A percentile compares a stretch with the other conserved stretches of the same genome.
These are phyloP conservation scores for Arthroderma uncinatum DNA, from an alignment of 2,329 filamentous ascomycete species.

Conservation along the genomic window DNA sequence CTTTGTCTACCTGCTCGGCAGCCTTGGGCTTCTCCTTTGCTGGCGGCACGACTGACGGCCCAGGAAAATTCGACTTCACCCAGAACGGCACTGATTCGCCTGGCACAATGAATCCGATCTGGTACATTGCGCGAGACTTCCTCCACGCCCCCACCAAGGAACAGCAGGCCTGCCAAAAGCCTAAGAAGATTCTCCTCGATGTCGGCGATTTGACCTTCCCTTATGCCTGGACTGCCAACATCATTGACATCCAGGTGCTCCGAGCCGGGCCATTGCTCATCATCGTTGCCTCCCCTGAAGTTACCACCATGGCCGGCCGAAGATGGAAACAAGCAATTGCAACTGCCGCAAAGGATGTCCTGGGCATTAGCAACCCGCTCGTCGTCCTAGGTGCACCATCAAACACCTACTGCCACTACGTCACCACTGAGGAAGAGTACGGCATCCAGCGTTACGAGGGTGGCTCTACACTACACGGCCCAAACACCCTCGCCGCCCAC, in stretches of 20 bases:
- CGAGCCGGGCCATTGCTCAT: slow-evolving; percentile 77
- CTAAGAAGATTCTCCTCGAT: slow-evolving; percentile 78
- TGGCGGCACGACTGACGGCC: slow-evolving; percentile 82
- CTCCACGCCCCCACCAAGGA: slow-evolving; percentile 58
- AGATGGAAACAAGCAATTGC: slow-evolving; percentile 68
- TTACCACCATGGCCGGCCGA: slow-evolving; percentile 82
- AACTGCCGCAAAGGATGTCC: slow-evolving; percentile 41
- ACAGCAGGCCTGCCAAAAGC: slow-evolving; percentile 64
- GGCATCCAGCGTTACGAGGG: slow-evolving; percentile 82
- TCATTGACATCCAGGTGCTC: slow-evolving; percentile 78
- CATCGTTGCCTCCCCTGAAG: slow-evolving; percentile 75
- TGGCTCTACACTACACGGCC: slow-evolving; percentile 82
- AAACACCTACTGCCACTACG: slow-evolving; percentile 82
- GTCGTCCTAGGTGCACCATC: slow-evolving; percentile 80
- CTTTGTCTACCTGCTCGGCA: slow-evolving; percentile 63
- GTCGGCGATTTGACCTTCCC: slow-evolving; percentile 69
- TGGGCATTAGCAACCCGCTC: slow-evolving; percentile 46
- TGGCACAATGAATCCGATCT: slow-evolving; percentile 60
- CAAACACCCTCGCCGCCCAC: slow-evolving; percentile 70
- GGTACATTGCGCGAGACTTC: slow-evolving; percentile 62
- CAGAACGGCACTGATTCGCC: slow-evolving; percentile 70
- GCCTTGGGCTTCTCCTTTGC: slow-evolving; percentile 88
- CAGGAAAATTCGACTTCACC: slow-evolving; percentile 85
- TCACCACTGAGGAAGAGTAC: slow-evolving; percentile 70
- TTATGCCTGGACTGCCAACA: slow-evolving; percentile 81